Percentiles rank a stretch among this genome's conserved stretches.
These are phyloP conservation scores for Lepiota brunneoincarnata DNA, from an alignment of 768 basidiomycete species.

Conservation along the genomic window DNA sequence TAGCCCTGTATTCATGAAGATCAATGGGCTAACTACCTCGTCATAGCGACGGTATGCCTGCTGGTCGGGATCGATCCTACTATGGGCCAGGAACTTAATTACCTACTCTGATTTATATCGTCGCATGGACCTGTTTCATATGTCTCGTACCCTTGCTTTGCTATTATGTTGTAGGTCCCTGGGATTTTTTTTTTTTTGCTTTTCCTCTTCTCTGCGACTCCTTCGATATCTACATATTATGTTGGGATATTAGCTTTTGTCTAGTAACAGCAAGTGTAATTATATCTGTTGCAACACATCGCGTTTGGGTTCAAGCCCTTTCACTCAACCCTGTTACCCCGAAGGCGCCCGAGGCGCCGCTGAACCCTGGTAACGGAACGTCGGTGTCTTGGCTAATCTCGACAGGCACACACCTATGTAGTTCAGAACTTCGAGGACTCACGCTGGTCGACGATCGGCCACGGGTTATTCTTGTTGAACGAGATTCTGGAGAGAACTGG, in stretches of 20 bases:
- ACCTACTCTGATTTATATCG: neutral
- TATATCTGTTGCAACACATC: neutral
- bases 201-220: neutral
- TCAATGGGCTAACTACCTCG: conserved; percentile 32
- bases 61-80: neutral
- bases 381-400: neutral
- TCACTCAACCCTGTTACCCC: no score
- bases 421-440: neutral
- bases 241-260: neutral
- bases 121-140: neutral
- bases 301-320: neutral
- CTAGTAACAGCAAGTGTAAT: neutral
- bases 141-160: neutral
- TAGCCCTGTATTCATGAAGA: conserved; percentile 33
- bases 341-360: no score
- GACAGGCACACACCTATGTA: neutral
- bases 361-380: no score
- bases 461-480: neutral
- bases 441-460: neutral
- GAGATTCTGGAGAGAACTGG: neutral
- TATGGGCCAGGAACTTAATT: neutral
- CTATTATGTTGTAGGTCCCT: neutral
- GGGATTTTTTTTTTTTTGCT: neutral
- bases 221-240: neutral
- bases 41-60: conserved; percentile 22